Evolutionary conservation across 2,329 filamentous ascomycete species (phyloP).

Genomic region (Dendryphion nanum): DNA sequence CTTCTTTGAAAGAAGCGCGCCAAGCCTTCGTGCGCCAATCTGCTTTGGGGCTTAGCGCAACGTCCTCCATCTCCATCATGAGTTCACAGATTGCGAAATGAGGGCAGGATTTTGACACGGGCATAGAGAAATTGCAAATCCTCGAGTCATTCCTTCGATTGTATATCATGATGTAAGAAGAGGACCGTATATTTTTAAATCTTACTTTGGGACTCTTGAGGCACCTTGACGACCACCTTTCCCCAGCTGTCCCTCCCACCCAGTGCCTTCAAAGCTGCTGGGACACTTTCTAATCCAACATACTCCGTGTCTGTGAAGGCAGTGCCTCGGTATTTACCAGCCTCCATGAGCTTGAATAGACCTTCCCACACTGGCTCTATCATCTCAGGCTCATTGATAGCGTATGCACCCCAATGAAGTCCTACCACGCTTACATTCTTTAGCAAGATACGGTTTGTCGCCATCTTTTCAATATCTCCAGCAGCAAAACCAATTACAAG

Average conservation of each 20-base stretch:
- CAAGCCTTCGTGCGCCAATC: too few species aligned
- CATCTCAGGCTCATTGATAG: conserved; percentile 67
- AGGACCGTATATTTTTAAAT: too few species aligned
- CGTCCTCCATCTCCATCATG: too few species aligned
- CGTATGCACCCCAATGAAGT: conserved; percentile 88
- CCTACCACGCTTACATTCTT: conserved; percentile 93
- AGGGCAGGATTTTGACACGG: too few species aligned
- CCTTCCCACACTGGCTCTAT: conserved; percentile 77
- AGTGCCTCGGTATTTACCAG: conserved; percentile 78
- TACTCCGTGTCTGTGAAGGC: conserved; percentile 81
- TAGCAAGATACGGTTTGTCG: conserved; percentile 85
- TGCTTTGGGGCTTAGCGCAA: too few species aligned
- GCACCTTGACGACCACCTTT: conserved; percentile 88
- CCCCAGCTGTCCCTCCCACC: conserved; percentile 87
- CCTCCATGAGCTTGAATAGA: conserved; percentile 72
- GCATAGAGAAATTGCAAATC: too few species aligned
- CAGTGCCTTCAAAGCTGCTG: conserved; percentile 72
- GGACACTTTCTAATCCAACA: conserved; percentile 76
- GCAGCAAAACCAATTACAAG: conserved; percentile 88
- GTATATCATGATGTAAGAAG: too few species aligned
- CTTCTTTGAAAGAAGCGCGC: too few species aligned
- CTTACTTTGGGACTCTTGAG: conserved; percentile 52
- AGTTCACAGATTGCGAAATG: too few species aligned
- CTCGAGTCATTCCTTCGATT: too few species aligned
- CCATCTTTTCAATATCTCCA: conserved; percentile 84